phyloP scores from a whole-genome alignment of 768 basidiomycete genomes.

The Naganishia vishniacii region DNA sequence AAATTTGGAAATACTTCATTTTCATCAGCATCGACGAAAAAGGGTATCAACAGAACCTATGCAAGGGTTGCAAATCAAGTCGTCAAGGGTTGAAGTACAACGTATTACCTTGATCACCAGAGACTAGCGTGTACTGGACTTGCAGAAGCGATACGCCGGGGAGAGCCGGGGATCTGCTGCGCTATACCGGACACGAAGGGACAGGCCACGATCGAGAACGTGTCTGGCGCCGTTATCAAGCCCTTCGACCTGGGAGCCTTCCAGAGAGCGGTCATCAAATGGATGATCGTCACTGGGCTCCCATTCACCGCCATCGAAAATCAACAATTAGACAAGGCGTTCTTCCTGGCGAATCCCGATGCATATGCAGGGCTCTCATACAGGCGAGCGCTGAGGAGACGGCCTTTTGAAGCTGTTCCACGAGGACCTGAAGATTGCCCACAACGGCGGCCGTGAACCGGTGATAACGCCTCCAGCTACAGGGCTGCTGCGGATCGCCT shows the following conservation, averaged over 20 bases:
- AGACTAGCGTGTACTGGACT: not conserved
- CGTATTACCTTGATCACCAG: not conserved
- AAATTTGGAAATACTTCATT: too few species aligned
- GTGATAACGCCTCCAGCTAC: conserved; percentile 3
- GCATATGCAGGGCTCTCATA: not conserved
- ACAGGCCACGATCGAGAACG: not conserved
- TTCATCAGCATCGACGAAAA: too few species aligned
- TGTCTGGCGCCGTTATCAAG: not conserved
- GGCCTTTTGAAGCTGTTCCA: conserved; percentile 1
- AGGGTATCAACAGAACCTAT: too few species aligned
- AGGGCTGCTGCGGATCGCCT: not conserved
- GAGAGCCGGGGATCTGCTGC: not conserved
- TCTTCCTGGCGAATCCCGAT: not conserved
- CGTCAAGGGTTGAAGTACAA: not conserved
- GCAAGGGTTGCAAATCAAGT: not conserved
- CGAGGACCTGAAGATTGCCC: not conserved
- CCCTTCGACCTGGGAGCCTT: not conserved
- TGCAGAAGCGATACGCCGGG: not conserved
- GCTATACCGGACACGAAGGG: not conserved
- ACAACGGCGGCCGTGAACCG: not conserved
- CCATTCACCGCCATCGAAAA: conserved; percentile 8
- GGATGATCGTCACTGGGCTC: conserved; percentile 5
- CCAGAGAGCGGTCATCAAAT: not conserved
- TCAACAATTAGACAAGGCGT: not conserved
- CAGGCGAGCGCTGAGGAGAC: not conserved